Base-by-base conservation (phyloP, 257 asterid species). In the Solanum lignicaule region DNA sequence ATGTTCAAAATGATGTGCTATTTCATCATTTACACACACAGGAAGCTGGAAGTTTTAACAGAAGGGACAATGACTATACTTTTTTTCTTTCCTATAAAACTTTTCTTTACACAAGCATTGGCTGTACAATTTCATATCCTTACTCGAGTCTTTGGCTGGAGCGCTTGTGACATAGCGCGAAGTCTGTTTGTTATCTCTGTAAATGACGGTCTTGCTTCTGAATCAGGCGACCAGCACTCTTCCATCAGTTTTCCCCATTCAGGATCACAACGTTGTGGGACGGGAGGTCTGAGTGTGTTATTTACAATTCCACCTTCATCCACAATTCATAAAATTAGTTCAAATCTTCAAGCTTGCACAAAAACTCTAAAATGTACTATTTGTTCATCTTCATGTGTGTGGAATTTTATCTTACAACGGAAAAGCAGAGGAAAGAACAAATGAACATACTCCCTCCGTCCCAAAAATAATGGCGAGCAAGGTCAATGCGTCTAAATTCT, bases 141-240 rank as follows among this genome's bases (percentile, higher is more conserved):
- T 86, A 76, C 90, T 88, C 94, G 91, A 81, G 94, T 93, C 93
- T 95, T 95, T 68, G 98, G 94, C 88, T 92, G 95, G 88, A 94
- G 92, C 23, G 92, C 90, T 52, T 46, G 89, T 7, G 93, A 93
- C 95, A 97, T 93, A 62, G 66, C 87, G 20, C 94, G 94, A 69
- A 97, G 91, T 90, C 95, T 89, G 86, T 93, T 93, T n/a, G 98
- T 93, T 89, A 97, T 93, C 89, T 97, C 96, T 31, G 98, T 93
- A 88, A 97, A 97, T 5, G 98, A 91, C 9, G 99, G 98, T 90
- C 99, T 91, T 8, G 89, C 89, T 38, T 88, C 88, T 21, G 99
- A 98, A 87, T 95, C 96, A 46, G 91, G 94, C 25, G 96, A 93
- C 99, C 99, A 97, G 91, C 99, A 97, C 83, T 96, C 97, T 87